Base-by-base conservation (phyloP, 345 rosid genomes). In the Bruguiera parviflora region DNA sequence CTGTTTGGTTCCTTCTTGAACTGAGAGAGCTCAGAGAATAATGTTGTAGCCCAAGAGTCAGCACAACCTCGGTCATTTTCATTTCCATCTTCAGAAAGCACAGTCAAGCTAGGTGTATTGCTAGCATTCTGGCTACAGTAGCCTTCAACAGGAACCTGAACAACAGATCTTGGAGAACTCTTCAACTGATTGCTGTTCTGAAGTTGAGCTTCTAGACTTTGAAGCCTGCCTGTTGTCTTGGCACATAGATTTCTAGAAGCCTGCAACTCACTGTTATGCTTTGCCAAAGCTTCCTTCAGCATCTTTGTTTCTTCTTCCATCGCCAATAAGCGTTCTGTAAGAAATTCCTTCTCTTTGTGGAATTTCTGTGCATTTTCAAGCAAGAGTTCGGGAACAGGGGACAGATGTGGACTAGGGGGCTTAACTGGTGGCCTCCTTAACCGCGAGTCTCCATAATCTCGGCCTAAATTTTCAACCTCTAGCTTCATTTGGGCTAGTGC, bases 281-380 rank as follows among this genome's bases (percentile, higher is more conserved):
- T 88, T 27, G 98, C 91, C 81, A 95, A 77, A 71, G 96, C 97
- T 84, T 95, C 99, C 80, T 90, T 95, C 57, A 95, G 84, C 96
- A 92, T 89, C 91, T 95, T 95, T 62, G 94, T 92, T 72, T 95
- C 99, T 79, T 95, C 98, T 79, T 95, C 99, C 97, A 89, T 84
- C n/a, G 92, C 78, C 72, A 90, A 61, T 64, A 95, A 71, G 49
- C 96, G 80, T 68, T 90, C 97, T 10, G 94, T 85, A 22, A 90
- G 79, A 75, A 90, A 85, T 71, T 89, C 94, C 15, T 88, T 83
- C 73, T 94, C 98, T 73, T 87, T 87, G 4, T 87, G 87, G 68
- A 82, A 89, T 83, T 90, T 89, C 60, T 88, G 98, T 55, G 69
- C 76, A 74, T 77, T 80, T 32, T 92, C 98, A 49, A 85, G 73